Evolutionary conservation across 805 yeast species (phyloP), one percentile per base, ranked within the genome.

Genomic region (Clavispora carvajalis): DNA sequence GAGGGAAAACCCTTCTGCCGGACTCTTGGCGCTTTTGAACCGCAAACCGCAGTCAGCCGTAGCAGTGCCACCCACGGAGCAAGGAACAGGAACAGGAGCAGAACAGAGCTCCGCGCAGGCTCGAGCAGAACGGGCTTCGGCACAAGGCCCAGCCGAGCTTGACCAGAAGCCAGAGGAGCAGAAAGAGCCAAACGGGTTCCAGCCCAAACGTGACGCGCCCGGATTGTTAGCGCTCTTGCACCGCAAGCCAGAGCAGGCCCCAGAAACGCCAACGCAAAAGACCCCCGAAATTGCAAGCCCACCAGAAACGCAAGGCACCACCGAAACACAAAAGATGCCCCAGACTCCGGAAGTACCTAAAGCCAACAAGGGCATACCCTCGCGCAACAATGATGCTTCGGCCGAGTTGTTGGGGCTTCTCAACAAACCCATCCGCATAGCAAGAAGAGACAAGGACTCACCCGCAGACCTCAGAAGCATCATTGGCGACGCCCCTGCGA

Each of bases 361-460:
- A n/a, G n/a, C n/a, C n/a, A n/a, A n/a, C n/a, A n/a, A n/a, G n/a
- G n/a, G n/a, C n/a, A n/a, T n/a, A n/a, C n/a, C n/a, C n/a, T n/a
- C n/a, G n/a, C n/a, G n/a, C n/a, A n/a, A n/a, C n/a, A n/a, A n/a
- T n/a, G 18, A 9, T 2, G 48, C 48, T 4, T 39, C 45, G 7
- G 43, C 43, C 7, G 48, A 42, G 9, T 22, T 45, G 15, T 38
- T 39, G 15, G 41, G 43, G 1, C 34, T 41, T 11, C 43, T 42
- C 39, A 45, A 45, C 29, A 40, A 35, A 30, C 45, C 48, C 11
- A 37, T 45, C 7, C 36, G 48, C 28, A 44, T 45, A n/a, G 48
- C 45, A 8, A 41, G 40, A 33, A 36, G 45, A 35, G 48, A 41
- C 18, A 36, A 35, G 16, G 43, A 30, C 21, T 33, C 41, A 25